Evolutionary conservation across 1,284 basidiomycete genomes (phyloP).

Genomic region (Calocybe gambosa): DNA sequence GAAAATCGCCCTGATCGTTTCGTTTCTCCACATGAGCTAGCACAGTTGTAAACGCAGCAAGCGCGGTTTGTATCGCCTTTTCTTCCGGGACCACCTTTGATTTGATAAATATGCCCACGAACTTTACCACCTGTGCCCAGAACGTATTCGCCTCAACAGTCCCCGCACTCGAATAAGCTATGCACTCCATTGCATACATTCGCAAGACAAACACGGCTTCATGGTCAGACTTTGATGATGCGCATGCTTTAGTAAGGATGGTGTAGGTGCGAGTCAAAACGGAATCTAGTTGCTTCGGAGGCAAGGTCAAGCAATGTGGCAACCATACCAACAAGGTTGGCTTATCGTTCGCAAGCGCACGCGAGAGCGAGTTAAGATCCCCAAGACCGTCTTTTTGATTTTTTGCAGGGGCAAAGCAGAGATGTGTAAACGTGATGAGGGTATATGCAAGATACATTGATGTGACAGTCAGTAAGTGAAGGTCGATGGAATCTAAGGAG

Average conservation of each 20-base stretch:
- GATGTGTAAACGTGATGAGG: constrained; percentile 33
- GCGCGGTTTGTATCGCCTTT: constrained; percentile 31
- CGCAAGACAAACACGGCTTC: constrained; percentile 40
- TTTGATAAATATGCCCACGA: constrained; percentile 40
- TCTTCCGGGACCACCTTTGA: constrained; percentile 26
- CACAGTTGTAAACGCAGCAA: constrained; percentile 36
- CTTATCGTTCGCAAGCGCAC: constrained; percentile 23
- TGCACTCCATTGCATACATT: constrained; percentile 40
- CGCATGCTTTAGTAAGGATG: constrained; percentile 39
- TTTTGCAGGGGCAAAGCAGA: constrained; percentile 17
- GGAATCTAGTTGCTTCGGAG: constrained; percentile 49
- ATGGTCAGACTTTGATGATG: constrained; percentile 19
- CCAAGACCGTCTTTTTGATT: constrained; percentile 17
- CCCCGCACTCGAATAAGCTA: constrained; percentile 37
- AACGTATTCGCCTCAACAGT: constrained; percentile 43
- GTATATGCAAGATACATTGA: constrained; percentile 54
- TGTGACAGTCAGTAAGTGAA: constrained; percentile 44
- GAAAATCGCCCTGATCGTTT: constrained; percentile 31
- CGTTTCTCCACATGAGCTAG: constrained; percentile 30
- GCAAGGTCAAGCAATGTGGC: constrained; percentile 33
- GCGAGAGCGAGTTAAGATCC: constrained; percentile 26
- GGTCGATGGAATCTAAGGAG: constrained; percentile 25
- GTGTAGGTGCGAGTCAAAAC: constrained; percentile 56
- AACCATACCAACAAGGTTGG: constrained; percentile 51
- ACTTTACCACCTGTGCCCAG: constrained; percentile 62